These are phyloP conservation scores for Diaporthe sp. DNA, from an alignment of 2,329 filamentous ascomycete genomes.

Conservation along the genomic window DNA sequence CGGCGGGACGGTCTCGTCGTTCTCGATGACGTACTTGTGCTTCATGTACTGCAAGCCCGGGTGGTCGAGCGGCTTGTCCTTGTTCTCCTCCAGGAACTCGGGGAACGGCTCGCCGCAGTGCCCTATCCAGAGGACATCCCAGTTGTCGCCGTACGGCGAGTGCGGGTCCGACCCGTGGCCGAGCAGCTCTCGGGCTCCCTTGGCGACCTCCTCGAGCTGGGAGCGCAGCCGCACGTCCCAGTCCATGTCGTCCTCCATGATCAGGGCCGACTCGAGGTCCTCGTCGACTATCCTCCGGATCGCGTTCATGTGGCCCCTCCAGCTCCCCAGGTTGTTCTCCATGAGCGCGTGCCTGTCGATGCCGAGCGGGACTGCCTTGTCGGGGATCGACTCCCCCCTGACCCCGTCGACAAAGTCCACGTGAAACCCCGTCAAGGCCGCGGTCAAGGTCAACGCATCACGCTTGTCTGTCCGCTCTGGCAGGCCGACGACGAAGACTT, in stretches of 20 bases:
- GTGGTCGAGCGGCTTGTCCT: slow-evolving; percentile 45
- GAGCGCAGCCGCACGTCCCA: slow-evolving; percentile 60
- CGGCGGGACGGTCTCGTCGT: slow-evolving; percentile 48
- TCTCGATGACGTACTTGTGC: slow-evolving; percentile 46
- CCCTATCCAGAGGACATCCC: slow-evolving; percentile 68
- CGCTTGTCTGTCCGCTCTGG: slow-evolving; percentile 65
- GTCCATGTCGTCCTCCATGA: slow-evolving; percentile 63
- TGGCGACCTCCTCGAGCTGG: slow-evolving; percentile 51
- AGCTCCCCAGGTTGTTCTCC: slow-evolving; percentile 52
- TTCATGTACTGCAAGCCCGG: slow-evolving; percentile 45
- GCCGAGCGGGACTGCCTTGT: slow-evolving; percentile 53
- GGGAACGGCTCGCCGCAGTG: slow-evolving; percentile 59
- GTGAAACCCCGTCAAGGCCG: slow-evolving; percentile 59
- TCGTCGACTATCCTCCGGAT: slow-evolving; percentile 54
- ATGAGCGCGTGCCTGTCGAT: slow-evolving; percentile 51
- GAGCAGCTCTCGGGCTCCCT: slow-evolving; percentile 37
- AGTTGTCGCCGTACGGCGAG: slow-evolving; percentile 61
- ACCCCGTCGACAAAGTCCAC: slow-evolving; percentile 64
- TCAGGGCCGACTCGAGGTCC: slow-evolving; percentile 55
- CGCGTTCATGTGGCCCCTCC: slow-evolving; percentile 59
- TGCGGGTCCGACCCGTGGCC: slow-evolving; percentile 38
- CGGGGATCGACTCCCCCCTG: slow-evolving; percentile 53
- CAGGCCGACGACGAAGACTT: slow-evolving; percentile 63
- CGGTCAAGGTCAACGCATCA: slow-evolving; percentile 63
- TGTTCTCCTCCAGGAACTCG: slow-evolving; percentile 42